Conservation (phyloP, 192 early-diverging fungal genomes). For the Coemansia sp. region DNA sequence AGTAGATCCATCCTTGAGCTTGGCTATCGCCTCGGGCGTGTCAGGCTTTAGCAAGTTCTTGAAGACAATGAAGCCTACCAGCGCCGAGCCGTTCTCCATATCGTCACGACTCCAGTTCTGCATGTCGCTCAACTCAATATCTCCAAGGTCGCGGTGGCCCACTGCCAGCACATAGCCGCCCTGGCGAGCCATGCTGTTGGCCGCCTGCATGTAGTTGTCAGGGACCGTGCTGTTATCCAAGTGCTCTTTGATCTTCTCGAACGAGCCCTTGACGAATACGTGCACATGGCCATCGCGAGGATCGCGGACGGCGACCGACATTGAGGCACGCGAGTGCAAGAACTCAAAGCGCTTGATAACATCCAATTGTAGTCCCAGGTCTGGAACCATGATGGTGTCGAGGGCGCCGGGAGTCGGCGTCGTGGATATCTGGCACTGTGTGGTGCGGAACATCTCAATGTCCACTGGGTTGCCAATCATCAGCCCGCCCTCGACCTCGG, state of each 20-base stretch:
- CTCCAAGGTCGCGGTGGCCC: slow-evolving; percentile 59
- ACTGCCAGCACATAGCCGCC: slow-evolving; percentile 80
- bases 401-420: slow-evolving; percentile 32
- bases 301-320: slow-evolving; percentile 69
- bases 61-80: slow-evolving; percentile 73
- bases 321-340: slow-evolving; percentile 68
- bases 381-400: slow-evolving; percentile 51
- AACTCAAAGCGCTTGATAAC: slow-evolving; percentile 75
- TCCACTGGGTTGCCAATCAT: slow-evolving; percentile 29
- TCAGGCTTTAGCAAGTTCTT: slow-evolving; percentile 79
- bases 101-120: slow-evolving; percentile 57
- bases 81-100: slow-evolving; percentile 61
- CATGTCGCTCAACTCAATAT: slow-evolving; percentile 50
- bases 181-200: slow-evolving; percentile 61
- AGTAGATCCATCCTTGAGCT: slow-evolving; percentile 71
- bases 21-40: slow-evolving; percentile 65
- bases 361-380: slow-evolving; percentile 6
- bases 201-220: slow-evolving; percentile 57
- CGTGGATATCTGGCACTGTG: slow-evolving; percentile 28
- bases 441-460: slow-evolving; percentile 25
- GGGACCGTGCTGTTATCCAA: slow-evolving; percentile 59
- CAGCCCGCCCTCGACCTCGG: slow-evolving; percentile 30
- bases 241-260: slow-evolving; percentile 59
- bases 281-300: slow-evolving; percentile 54
- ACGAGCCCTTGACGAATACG: slow-evolving; percentile 67